Evolutionary conservation across 2,329 filamentous ascomycete species (phyloP), one percentile per base, ranked within the genome.

Genomic region (Parafenestella ontariensis): DNA sequence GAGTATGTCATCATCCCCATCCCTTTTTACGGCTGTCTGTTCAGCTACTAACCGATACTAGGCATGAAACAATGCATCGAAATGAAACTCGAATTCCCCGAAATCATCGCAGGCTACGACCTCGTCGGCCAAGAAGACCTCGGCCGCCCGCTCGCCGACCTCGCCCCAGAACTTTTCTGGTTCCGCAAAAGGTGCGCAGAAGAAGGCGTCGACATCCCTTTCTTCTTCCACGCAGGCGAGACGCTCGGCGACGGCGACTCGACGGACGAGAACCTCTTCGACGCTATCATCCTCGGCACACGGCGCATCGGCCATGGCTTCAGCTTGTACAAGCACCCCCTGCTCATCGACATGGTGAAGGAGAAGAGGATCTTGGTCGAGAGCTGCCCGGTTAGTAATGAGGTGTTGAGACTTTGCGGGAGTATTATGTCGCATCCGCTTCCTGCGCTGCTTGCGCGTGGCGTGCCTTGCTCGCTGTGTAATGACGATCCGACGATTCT

Each of bases 171-270:
- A 68, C 80, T 98, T 0, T 94, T 97, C 76, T 97, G 92, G 92
- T 97, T 98, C 82, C 88, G 88, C 61, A 93, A 94, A 75, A 86
- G 89, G 65, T 97, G 92, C 73, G 85, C 86, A 0, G 83, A 90
- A 69, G 88, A 92, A 68, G 86, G 85, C 2, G 85, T 97, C 33
- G 86, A 92, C 45, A 87, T 99, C 9, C 94, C 94, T 0, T 96
- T 97, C 80, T 96, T 96, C 81, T 96, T 98, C 79, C 93, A 97
- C 73, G 93, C 94, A 0, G 94, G 93, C 61, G 93, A 97, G 77
- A 91, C 87, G 29, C 85, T 96, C 0, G 92, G 91, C 15, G 87
- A 90, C 56, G 92, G 92, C 24, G 88, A 87, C 63, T 82, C 81
- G 18, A 89, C 89, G 0, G 93, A 97, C 68, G 81, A 86, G 59